phyloP scores from a whole-genome alignment of 768 basidiomycete genomes.

The Tephrocybe rancida region DNA sequence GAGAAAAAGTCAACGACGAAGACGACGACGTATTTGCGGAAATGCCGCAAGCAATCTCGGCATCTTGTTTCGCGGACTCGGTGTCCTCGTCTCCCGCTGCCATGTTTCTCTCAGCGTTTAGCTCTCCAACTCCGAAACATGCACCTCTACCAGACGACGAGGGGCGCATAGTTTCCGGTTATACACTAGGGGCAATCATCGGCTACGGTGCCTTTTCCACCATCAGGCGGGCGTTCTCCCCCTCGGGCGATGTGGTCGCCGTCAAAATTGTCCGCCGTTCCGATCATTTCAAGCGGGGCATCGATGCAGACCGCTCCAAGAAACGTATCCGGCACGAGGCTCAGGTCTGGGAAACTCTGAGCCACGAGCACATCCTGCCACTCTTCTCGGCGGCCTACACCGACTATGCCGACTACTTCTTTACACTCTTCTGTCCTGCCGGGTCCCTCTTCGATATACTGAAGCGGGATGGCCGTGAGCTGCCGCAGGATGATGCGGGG shows the following conservation, averaged over 20 bases:
- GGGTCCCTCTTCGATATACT: constrained; percentile 87
- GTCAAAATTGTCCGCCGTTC: constrained; percentile 80
- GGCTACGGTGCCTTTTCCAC: constrained; percentile 84
- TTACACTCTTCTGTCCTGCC: constrained; percentile 83
- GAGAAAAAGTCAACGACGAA: neutral
- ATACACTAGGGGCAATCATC: constrained; percentile 74
- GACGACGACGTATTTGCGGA: constrained; percentile 1
- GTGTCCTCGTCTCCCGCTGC: constrained; percentile 66
- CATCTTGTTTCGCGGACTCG: constrained; percentile 13
- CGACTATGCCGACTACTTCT: constrained; percentile 70
- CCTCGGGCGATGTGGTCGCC: constrained; percentile 70
- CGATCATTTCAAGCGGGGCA: constrained; percentile 53
- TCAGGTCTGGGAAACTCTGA: constrained; percentile 70
- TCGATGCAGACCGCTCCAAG: constrained; percentile 44
- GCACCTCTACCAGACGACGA: constrained; percentile 59
- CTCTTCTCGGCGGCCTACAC: constrained; percentile 69
- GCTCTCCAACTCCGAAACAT: constrained; percentile 35
- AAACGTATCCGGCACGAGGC: constrained; percentile 73
- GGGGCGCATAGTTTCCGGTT: constrained; percentile 68
- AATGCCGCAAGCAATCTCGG: constrained; percentile 7
- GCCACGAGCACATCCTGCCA: constrained; percentile 86
- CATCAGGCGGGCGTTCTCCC: constrained; percentile 67
- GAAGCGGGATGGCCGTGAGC: constrained; percentile 63
- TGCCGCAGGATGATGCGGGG: constrained; percentile 78
- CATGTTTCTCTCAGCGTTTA: constrained; percentile 71